Base-by-base conservation (phyloP, 2,329 filamentous ascomycete genomes). In the Diaporthe sp. region DNA sequence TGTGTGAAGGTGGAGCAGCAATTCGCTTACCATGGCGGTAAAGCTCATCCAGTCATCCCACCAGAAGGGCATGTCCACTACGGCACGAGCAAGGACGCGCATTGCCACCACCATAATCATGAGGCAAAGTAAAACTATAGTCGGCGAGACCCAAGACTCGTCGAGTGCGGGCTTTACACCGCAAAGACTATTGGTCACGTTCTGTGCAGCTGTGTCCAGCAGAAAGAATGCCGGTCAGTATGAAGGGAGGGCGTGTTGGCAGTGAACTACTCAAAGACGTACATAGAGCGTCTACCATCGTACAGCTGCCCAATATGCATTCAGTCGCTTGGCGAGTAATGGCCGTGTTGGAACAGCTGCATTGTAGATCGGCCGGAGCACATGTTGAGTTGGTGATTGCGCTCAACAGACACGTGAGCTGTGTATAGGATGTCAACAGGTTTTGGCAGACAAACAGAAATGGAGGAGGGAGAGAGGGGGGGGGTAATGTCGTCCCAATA, bases 11-110 rank as follows among this genome's bases (percentile, higher is more conserved):
- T 35, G 55, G 17, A 15, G 10, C n/a, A 32, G 25, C 13, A 19
- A 2, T 15, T 35, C 17, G 19, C 55, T 59, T 25, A 59, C 55
- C 32, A 25, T 37, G 22, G 55, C 19, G 10, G 5, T 13, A 25
- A 59, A 59, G 22, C 22, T 59, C 35, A 59, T 59, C 55, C 55
- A 59, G 32, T 59, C 55, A 59, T 59, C 55, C 55, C 55, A 59
- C 55, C 55, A 59, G 55, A 59, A 59, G 22, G 55, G 55, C 55
- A 59, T 59, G 22, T 37, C 22, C 19, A 37, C 55, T 3, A 59
- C 25, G 8, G 10, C 55, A 3, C 55, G 55, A 25, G 55, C 32
- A 37, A 59, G 55, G 35, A 39, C 4, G 55, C 55, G 55, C 55
- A 59, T 37, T 4, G 8, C 35, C 32, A 59, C 55, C 6, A 39